Conservation (phyloP, 1,284 basidiomycete species). For the Sanghuangporus baumii region DNA sequence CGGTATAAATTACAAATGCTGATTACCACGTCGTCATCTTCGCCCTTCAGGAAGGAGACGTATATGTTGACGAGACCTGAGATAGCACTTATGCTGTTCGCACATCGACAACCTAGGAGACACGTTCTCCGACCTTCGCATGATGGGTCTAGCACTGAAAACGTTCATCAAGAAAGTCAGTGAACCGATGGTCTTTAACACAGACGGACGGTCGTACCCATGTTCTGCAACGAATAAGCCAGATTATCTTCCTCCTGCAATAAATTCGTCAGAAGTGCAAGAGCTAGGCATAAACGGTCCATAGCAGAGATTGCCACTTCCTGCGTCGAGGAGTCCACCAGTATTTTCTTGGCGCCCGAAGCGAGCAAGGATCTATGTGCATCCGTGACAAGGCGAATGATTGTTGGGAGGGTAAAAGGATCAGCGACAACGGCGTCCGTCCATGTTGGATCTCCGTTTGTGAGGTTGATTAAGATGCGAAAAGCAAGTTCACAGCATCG, state of each 20-base stretch:
- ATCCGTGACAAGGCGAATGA: conserved; percentile 40
- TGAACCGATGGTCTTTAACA: background rate
- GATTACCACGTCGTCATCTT: conserved; percentile 16
- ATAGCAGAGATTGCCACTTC: conserved; percentile 35
- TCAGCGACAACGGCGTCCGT: conserved; percentile 40
- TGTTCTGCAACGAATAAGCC: conserved; percentile 1
- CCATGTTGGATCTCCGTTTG: conserved; percentile 55
- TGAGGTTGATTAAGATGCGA: conserved; percentile 63
- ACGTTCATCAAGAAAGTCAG: background rate
- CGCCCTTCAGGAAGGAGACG: conserved; percentile 7
- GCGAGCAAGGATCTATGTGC: conserved; percentile 26
- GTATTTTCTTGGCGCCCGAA: conserved; percentile 16
- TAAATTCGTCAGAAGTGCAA: conserved; percentile 68
- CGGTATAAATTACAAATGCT: background rate
- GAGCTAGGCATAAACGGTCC: conserved; percentile 62
- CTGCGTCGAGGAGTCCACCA: conserved; percentile 21
- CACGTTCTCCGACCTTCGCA: conserved; percentile 18
- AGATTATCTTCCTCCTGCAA: conserved; percentile 43
- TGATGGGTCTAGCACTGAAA: background rate
- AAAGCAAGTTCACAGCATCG: conserved; percentile 52
- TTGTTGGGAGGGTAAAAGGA: conserved; percentile 37
- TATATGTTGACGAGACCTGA: conserved; percentile 17
- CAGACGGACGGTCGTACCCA: background rate
- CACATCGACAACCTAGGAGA: conserved; percentile 19
- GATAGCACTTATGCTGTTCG: conserved; percentile 9